Evolutionary conservation across 2,329 filamentous ascomycete species (phyloP).

Genomic region (Hypoxylon sp.): DNA sequence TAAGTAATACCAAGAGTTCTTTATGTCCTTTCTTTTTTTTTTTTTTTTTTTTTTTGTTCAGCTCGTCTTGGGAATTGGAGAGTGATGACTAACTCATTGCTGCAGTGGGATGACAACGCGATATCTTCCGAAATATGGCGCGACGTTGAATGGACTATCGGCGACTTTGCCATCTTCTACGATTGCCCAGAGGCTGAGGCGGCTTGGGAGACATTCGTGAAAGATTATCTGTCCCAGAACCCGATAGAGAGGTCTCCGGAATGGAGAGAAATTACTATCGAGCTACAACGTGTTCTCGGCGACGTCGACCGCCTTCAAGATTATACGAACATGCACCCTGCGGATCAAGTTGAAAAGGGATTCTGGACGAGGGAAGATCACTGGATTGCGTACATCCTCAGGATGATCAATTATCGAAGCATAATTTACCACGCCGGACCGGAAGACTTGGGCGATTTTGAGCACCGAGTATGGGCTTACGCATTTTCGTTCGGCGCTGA

Average conservation of each 20-base stretch:
- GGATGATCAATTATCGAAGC: slow-evolving; percentile 15
- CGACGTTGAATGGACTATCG: slow-evolving; percentile 14
- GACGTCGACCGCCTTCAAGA: not conserved
- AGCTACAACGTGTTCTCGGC: slow-evolving; percentile 3
- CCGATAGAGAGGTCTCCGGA: not conserved
- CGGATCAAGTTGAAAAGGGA: not conserved
- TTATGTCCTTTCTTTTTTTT: not conserved
- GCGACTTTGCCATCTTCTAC: slow-evolving; percentile 30
- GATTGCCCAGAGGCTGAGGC: slow-evolving; percentile 9
- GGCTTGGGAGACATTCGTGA: not conserved
- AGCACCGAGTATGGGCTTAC: slow-evolving; percentile 2
- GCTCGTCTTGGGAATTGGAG: no score
- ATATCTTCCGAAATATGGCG: not conserved
- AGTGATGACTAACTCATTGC: not conserved
- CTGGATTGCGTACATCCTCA: slow-evolving; percentile 17
- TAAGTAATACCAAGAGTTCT: not conserved
- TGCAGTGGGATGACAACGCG: not conserved
- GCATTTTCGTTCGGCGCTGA: not conserved
- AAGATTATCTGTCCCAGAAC: not conserved
- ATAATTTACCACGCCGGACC: slow-evolving; percentile 2
- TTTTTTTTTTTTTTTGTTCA: no score
- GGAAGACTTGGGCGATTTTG: slow-evolving; percentile 3
- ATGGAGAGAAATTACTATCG: slow-evolving; percentile 1
- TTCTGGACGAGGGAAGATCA: slow-evolving; percentile 1
- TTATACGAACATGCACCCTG: slow-evolving; percentile 1